Evolutionary conservation across 257 asterid genomes (phyloP), one percentile per base, ranked within the genome.

Genomic region (Solanum dulcamara): DNA sequence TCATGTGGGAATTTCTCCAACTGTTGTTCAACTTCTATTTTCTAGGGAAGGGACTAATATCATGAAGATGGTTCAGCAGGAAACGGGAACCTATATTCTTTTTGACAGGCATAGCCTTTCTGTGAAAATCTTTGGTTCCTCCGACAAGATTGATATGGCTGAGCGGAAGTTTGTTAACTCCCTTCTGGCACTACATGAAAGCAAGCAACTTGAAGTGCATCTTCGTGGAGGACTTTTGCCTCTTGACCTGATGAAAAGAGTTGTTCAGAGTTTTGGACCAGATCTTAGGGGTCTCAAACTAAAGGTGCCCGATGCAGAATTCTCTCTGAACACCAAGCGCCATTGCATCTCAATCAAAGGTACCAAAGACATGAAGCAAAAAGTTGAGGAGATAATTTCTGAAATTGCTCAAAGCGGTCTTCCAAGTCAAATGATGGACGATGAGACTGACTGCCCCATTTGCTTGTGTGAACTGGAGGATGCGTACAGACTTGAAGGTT

Each of bases 381-480:
- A 89, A 83, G 96, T 93, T 37, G 93, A 93, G 87, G 94, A 83
- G 24, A 80, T 91, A 57, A 90, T 96, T 50, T 33, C 48, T 9
- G 92, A 88, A 81, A 88, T 93, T 72, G 93, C 91, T 6, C 93
- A 79, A 64, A 83, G 90, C 72, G 92, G 85, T 22, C 53, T 82
- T 57, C 91, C 83, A 15, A 38, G 44, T 88, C 80, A 10, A 26
- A 87, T 86, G 60, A 90, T 42, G 17, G 88, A 87, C 3, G 48
- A 80, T 18, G 92, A 92, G 42, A 55, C 80, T 48, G 60, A 88
- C 85, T 96, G 99, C 81, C 94, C 97, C 17, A 92, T 96, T 81
- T 96, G 99, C 89, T 84, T 96, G 84, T 94, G 99, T 84, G 98
- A 94, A 64, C 86, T 94, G 85, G 98, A 94, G 81, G 97, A 96